Base-by-base conservation (phyloP, 2,329 filamentous ascomycete species). In the Chalaropsis thielavioides region DNA sequence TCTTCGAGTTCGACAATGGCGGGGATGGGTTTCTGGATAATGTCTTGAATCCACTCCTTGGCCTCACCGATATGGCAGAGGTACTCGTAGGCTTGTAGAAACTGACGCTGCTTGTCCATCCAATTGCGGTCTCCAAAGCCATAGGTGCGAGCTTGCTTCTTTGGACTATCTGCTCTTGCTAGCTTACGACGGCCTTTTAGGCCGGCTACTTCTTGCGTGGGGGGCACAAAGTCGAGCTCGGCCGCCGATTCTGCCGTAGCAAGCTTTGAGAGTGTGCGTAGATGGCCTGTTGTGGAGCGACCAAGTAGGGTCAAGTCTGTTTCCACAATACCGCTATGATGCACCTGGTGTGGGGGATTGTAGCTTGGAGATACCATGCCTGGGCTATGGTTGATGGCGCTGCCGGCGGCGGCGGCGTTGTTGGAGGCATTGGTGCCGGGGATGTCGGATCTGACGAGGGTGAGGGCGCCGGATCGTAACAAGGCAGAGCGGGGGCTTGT, bases 21-120 rank as follows among this genome's bases (percentile, higher is more conserved):
- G 2, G 94, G 92, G 44, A 99, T 90, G 62, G 87, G 80, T 69
- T 87, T 85, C 68, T 92, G 84, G 65, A 94, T 90, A 67, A 96
- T 84, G 73, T 95, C 80, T 72, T 99, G 94, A 69, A 99, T 96
- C 94, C 94, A 99, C 75, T 97, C 92, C 73, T 97, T 97, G 24
- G 94, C 94, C 78, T 99, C 94, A 73, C 94, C 94, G 69, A 99
- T 97, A 72, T 99, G 94, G 73, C 94, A 99, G 44, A 99, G 86
- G 73, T 99, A 99, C 74, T 99, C 94, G 73, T 99, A 99, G 6
- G 94, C 94, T 74, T 95, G 90, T 63, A 99, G 77, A 71, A 96
- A 97, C 73, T 97, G 92, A 31, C 94, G 84, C 73, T 99, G 92
- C 73, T 95, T 94, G 74, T 99, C 94, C 92, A 99, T 99, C 94